phyloP scores from a whole-genome alignment of 106 monocot genomes.

The Agapanthus africanus region DNA sequence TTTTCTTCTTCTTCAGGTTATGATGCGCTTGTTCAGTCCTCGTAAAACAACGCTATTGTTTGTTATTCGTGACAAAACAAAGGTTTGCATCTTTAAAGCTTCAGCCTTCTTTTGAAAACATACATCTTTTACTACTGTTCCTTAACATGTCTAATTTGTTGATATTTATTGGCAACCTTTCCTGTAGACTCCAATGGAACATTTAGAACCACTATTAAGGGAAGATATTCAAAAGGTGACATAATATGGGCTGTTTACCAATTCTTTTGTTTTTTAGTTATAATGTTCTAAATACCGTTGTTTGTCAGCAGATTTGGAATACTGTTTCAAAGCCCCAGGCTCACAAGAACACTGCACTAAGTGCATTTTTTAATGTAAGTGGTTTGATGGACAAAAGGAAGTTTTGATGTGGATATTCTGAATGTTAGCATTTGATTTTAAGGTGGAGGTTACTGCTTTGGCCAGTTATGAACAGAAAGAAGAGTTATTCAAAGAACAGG shows the following conservation, averaged over 20 bases:
- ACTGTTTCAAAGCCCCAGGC: slow-evolving; percentile 37
- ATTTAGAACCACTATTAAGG: slow-evolving; percentile 42
- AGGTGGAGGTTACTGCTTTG: slow-evolving; percentile 67
- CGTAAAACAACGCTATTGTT: slow-evolving; percentile 56
- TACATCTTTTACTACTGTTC: neutral
- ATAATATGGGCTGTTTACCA: neutral
- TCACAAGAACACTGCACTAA: slow-evolving; percentile 36
- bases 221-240: slow-evolving; percentile 64
- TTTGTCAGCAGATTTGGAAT: slow-evolving; percentile 48
- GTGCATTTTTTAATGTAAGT: slow-evolving; percentile 54
- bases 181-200: slow-evolving; percentile 47
- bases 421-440: slow-evolving; percentile 3
- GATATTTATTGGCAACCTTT: neutral
- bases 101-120: neutral
- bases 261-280: neutral
- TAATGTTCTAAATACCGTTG: neutral
- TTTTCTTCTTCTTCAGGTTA: slow-evolving; percentile 24
- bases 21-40: slow-evolving; percentile 65
- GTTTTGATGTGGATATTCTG: neutral
- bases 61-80: slow-evolving; percentile 76
- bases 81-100: slow-evolving; percentile 25
- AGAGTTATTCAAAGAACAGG: slow-evolving; percentile 46
- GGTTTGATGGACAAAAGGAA: neutral
- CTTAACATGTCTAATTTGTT: neutral
- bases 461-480: slow-evolving; percentile 57